These are phyloP conservation scores for Veloboletus limbatus DNA, from an alignment of 1,284 basidiomycete species.

Conservation along the genomic window DNA sequence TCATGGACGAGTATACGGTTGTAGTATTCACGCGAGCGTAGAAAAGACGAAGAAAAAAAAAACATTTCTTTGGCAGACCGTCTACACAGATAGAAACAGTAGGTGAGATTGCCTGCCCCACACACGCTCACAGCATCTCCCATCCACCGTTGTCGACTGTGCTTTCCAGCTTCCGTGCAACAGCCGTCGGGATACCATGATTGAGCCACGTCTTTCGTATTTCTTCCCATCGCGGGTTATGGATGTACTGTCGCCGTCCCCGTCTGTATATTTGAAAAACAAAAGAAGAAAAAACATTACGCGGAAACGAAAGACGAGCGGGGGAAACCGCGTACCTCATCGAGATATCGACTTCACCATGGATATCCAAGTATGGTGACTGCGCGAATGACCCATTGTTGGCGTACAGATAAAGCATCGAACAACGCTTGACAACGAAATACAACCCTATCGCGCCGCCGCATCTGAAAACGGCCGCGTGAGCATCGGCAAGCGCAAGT, in stretches of 20 bases:
- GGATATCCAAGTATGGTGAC: conserved; percentile 92
- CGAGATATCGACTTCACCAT: conserved; percentile 91
- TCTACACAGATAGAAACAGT: no score
- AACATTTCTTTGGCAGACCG: no score
- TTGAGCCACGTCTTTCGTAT: conserved; percentile 86
- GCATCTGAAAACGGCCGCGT: conserved; percentile 80
- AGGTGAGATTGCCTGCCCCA: no score
- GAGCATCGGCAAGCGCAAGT: no score
- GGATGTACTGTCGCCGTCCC: conserved; percentile 86
- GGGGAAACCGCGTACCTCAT: conserved; percentile 75
- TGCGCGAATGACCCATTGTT: conserved; percentile 86
- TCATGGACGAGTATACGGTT: no score
- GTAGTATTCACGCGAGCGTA: no score
- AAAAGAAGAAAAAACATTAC: no score
- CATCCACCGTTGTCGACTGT: conserved; percentile 90
- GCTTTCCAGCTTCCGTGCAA: conserved; percentile 87
- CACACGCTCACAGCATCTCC: conserved; percentile 71
- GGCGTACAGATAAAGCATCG: conserved; percentile 89
- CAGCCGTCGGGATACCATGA: conserved; percentile 87
- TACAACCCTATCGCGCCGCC: conserved; percentile 87
- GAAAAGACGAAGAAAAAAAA: no score
- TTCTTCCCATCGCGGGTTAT: conserved; percentile 88
- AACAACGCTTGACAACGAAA: conserved; percentile 91
- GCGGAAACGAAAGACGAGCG: no score
- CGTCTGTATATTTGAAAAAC: no score